Conservation (phyloP, 495 filamentous ascomycete species). For the Chaetomium cochliodes region DNA sequence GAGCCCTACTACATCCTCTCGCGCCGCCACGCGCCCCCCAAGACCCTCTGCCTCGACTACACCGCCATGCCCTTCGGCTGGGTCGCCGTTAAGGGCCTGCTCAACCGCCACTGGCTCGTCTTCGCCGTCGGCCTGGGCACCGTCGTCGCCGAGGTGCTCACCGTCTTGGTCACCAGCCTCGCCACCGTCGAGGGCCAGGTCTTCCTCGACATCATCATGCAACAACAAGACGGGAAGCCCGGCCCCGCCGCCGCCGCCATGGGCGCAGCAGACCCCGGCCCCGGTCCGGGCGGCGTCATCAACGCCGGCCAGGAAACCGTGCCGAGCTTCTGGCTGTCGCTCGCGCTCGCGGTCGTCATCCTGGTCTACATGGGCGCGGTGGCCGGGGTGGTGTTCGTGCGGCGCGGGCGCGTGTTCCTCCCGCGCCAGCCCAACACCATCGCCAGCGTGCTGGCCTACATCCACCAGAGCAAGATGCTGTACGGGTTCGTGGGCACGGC, state of each 20-base stretch:
- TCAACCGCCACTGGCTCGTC: conserved; percentile 64
- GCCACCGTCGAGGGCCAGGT: conserved; percentile 56
- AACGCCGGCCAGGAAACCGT: conserved; percentile 61
- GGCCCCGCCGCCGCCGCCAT: too few relatives aligned
- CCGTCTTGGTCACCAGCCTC: conserved; percentile 63
- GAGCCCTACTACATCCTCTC: conserved; percentile 72
- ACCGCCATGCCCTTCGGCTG: conserved; percentile 66
- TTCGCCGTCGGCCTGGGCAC: conserved; percentile 60
- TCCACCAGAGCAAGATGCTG: conserved; percentile 72
- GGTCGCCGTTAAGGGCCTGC: conserved; percentile 56
- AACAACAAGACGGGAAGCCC: background rate
- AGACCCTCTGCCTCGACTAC: conserved; percentile 67
- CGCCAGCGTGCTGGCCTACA: conserved; percentile 66
- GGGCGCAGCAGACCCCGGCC: background rate
- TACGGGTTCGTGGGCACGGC: conserved; percentile 67
- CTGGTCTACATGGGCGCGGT: conserved; percentile 56
- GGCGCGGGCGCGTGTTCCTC: conserved; percentile 61
- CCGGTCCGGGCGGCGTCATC: conserved; percentile 21
- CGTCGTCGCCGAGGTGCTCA: conserved; percentile 64
- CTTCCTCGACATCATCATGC: conserved; percentile 45
- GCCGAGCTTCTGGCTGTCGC: conserved; percentile 57
- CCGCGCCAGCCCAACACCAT: conserved; percentile 73
- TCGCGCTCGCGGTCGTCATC: conserved; percentile 57
- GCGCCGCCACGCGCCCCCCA: conserved; percentile 58
- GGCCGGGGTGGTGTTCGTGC: conserved; percentile 52